Conservation (phyloP, 306 rosid genomes). For the Betula pendula region DNA sequence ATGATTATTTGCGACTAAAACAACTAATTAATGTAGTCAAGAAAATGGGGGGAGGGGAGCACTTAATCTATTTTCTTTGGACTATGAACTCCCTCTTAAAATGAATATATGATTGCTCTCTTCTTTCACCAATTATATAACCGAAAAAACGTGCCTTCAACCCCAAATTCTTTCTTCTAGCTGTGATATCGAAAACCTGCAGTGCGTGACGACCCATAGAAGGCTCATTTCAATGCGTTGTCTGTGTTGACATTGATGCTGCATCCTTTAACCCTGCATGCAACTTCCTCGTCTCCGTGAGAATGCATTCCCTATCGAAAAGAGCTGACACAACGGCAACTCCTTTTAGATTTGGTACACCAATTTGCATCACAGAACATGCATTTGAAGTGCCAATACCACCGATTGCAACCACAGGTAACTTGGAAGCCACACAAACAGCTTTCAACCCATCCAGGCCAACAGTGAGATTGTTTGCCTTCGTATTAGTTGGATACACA, state of each 20-base stretch:
- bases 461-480: constrained; percentile 64
- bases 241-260: constrained; percentile 33
- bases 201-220: not conserved
- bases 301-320: constrained; percentile 71
- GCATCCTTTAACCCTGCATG: constrained; percentile 47
- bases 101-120: too few species aligned
- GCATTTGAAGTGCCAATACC: constrained; percentile 73
- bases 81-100: not conserved
- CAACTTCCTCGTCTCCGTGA: constrained; percentile 64
- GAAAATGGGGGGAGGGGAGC: not conserved
- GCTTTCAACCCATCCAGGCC: constrained; percentile 74
- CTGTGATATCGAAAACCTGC: not conserved
- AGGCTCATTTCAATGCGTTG: not conserved
- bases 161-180: not conserved
- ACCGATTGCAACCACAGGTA: constrained; percentile 95
- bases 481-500: constrained; percentile 79
- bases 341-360: constrained; percentile 67
- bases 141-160: not conserved
- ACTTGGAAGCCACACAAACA: constrained; percentile 65
- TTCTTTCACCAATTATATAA: too few species aligned
- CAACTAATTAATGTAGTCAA: not conserved
- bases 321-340: constrained; percentile 87
- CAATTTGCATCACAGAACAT: constrained; percentile 59
- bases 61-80: not conserved
- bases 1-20: not conserved